These are phyloP conservation scores for Phaeosphaeriaceae sp. DNA, from an alignment of 2,329 filamentous ascomycete genomes.

Conservation along the genomic window DNA sequence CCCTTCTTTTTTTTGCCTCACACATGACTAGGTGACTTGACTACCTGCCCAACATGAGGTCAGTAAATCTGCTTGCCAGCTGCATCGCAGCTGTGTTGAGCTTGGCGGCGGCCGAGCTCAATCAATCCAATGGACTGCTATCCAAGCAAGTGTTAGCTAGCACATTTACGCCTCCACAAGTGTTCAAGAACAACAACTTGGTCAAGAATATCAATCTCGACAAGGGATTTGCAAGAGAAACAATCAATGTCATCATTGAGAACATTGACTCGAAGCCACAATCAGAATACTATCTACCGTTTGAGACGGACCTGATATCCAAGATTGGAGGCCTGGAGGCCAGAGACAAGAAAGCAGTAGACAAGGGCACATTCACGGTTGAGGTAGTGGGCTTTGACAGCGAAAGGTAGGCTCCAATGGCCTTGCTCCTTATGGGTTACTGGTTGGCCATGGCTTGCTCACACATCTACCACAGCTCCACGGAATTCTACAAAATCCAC, in stretches of 20 bases:
- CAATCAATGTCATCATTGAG: constrained; percentile 91
- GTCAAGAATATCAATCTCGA: constrained; percentile 90
- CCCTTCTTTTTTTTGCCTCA: constrained; percentile 21
- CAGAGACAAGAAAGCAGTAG: constrained; percentile 84
- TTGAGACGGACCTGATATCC: constrained; percentile 76
- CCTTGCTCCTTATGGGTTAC: too few species aligned
- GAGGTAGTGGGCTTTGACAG: constrained; percentile 67
- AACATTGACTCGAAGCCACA: constrained; percentile 82
- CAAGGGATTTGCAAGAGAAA: constrained; percentile 89
- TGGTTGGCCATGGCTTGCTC: neutral
- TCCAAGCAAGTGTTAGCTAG: constrained; percentile 56
- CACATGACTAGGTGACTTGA: constrained; percentile 41
- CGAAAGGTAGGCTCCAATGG: constrained; percentile 53
- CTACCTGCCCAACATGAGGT: constrained; percentile 49
- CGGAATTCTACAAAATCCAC: constrained; percentile 81
- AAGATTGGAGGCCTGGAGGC: constrained; percentile 87
- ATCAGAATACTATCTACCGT: constrained; percentile 88
- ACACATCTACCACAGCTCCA: constrained; percentile 38
- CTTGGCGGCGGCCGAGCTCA: constrained; percentile 63
- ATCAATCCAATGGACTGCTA: constrained; percentile 63
- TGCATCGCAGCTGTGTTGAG: constrained; percentile 66
- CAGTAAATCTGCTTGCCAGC: constrained; percentile 43
- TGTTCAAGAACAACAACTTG: constrained; percentile 92
- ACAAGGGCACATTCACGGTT: constrained; percentile 70
- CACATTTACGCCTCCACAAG: constrained; percentile 80